Evolutionary conservation across 257 asterid genomes (phyloP).

Genomic region (Ophiorrhiza pumila): DNA sequence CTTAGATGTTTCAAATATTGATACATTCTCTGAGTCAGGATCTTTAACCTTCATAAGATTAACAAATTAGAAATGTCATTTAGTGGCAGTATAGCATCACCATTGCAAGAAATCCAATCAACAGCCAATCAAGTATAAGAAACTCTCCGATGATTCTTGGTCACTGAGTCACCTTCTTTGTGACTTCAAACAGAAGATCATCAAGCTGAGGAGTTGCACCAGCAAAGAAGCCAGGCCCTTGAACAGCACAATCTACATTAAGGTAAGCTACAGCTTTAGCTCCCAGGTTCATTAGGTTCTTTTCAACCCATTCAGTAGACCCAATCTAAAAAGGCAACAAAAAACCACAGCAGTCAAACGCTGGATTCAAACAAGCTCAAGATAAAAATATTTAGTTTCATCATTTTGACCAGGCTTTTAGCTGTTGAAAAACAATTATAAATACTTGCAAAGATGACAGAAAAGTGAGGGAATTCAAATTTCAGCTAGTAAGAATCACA

Average conservation of each 20-base stretch:
- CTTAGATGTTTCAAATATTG: conserved; percentile 52
- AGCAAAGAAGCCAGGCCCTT: conserved; percentile 87
- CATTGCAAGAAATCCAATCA: conserved; percentile 1
- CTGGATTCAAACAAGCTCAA: background rate
- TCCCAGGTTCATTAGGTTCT: conserved; percentile 71
- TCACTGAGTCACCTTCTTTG: conserved; percentile 75
- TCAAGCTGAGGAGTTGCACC: conserved; percentile 94
- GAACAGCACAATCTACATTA: conserved; percentile 95
- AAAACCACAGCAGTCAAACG: background rate
- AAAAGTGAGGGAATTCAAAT: background rate
- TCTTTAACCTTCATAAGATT: conserved; percentile 64
- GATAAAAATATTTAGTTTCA: background rate
- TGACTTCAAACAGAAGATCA: conserved; percentile 68
- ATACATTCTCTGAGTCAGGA: conserved; percentile 57
- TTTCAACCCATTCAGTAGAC: conserved; percentile 96
- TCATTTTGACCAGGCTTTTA: background rate
- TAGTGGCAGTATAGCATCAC: background rate
- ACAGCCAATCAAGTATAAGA: background rate
- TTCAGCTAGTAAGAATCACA: background rate
- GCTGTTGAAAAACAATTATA: too few species aligned
- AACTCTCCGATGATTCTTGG: too few species aligned
- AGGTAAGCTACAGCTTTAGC: conserved; percentile 80
- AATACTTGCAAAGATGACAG: background rate
- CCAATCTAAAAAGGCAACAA: conserved; percentile 59
- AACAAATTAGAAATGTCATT: conserved; percentile 13